These are phyloP conservation scores for Phytopythium montanum DNA, from an alignment of 352 stramenopile genomes.

Conservation along the genomic window DNA sequence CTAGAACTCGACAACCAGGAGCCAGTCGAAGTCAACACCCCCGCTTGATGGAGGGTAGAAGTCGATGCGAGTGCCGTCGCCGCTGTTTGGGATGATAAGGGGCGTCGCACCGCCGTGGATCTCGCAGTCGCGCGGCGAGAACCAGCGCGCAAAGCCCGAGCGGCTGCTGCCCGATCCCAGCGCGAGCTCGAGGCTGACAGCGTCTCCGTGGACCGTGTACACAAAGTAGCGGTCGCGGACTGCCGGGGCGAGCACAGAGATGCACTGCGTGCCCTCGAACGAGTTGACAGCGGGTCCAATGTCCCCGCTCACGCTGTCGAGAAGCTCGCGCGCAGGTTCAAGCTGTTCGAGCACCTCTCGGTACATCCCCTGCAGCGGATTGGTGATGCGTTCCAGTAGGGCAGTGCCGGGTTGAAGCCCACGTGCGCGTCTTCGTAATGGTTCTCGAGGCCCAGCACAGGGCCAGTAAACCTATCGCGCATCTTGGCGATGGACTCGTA, in stretches of 20 bases:
- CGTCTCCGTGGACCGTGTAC: conserved; percentile 19
- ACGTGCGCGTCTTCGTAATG: conserved; percentile 21
- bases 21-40: conserved; percentile 17
- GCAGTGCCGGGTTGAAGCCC: conserved; percentile 4
- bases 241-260: conserved; percentile 13
- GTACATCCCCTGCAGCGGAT: conserved; percentile 15
- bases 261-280: conserved; percentile 14
- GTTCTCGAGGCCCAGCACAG: conserved; percentile 17
- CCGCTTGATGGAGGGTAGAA: conserved; percentile 16
- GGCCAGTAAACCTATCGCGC: conserved; percentile 16
- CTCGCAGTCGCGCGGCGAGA: conserved; percentile 16
- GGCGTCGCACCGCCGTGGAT: conserved; percentile 9
- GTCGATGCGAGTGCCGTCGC: conserved; percentile 14
- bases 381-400: conserved; percentile 20
- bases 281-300: conserved; percentile 9
- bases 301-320: conserved; percentile 10
- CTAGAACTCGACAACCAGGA: conserved; percentile 8
- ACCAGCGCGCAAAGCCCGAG: conserved; percentile 13
- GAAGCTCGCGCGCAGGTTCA: conserved; percentile 12
- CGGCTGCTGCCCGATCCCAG: conserved; percentile 9
- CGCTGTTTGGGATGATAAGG: conserved; percentile 4
- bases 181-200: conserved; percentile 13
- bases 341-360: conserved; percentile 10
- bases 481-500: conserved; percentile 20
- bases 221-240: conserved; percentile 11